Evolutionary conservation across 2,329 filamentous ascomycete genomes (phyloP), one percentile per base, ranked within the genome.

Genomic region (Fusarium sp.): DNA sequence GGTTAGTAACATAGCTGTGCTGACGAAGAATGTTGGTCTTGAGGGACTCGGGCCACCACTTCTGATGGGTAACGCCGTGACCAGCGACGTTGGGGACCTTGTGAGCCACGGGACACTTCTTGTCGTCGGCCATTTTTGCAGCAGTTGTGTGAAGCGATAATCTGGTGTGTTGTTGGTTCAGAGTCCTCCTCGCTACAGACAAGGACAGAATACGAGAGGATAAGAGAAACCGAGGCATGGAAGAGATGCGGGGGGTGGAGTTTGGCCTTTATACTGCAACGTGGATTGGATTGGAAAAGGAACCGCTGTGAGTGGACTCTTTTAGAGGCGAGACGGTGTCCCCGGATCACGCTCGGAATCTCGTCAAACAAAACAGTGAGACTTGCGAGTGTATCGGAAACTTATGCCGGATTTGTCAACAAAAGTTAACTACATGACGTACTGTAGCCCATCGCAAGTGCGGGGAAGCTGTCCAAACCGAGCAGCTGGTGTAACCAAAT

Each of bases 21-120:
- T 71, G 68, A 32, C 68, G 64, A 15, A 71, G 46, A 18, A 71
- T 71, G 54, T 71, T 71, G 18, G 68, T 71, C 68, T 71, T 71
- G 54, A 71, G 68, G 13, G 63, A 45, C 50, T 71, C 68, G 48
- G 68, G 68, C 68, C 68, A 71, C 67, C 67, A 71, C 54, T 71
- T 52, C 37, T 54, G 57, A 40, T 62, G 57, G 37, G 63, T 67
- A 17, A 67, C 68, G 46, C 66, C 68, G 33, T 67, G 66, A 45
- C 67, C 67, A 32, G 67, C 67, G 38, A 67, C 67, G 32, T 70
- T 70, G 57, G 62, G 45, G 42, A 71, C 54, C 44, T 32, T 56
- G 53, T 70, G 68, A n/a, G 49, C 62, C 20, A 71, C 45, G 54
- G 68, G 68, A 48, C 68, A 71, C 54, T 71, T 71, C 38, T 45